Evolutionary conservation across 2,329 filamentous ascomycete species (phyloP), one percentile per base, ranked within the genome.

Genomic region (Paradendryphiella salina): DNA sequence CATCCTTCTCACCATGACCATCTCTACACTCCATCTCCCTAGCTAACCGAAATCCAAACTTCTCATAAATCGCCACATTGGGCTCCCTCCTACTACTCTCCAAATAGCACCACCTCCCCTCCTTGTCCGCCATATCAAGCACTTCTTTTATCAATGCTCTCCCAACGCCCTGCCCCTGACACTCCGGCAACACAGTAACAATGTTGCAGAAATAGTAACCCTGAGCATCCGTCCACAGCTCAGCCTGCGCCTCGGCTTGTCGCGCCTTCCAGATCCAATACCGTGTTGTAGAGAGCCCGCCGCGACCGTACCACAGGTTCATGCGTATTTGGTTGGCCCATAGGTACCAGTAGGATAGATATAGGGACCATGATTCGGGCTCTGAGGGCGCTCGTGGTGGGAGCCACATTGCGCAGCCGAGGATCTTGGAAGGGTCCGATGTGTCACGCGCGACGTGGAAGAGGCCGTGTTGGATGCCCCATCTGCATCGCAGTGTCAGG

Each of bases 161-260:
- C 0, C 86, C 87, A 2, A 90, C 80, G 0, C 87, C 87, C 61
- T 79, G 82, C 0, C 85, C 85, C 66, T 89, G 86, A 26, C 79
- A 79, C 40, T 83, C 80, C 0, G 86, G 85, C 13, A 82, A 69
- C 1, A 90, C 86, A 0, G 86, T 85, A 62, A 90, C 83, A 54
- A 90, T 88, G 63, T 90, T 90, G 57, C 87, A 85, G 59, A 90
- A 90, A 64, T 89, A 90, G 64, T 90, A 90, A 0, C 87, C 87
- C 4, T 79, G 76, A 0, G 80, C 77, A 49, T 88, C 84, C 0
- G 76, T 82, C 87, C 86, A 90, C 3, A 89, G 72, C 20, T 80
- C 73, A 0, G 75, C 74, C 47, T 89, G 86, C 0, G 82, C 84
- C 32, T 81, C 75, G 0, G 80, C 78, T 68, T 90, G 87, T 5